Base-by-base conservation (phyloP, 306 rosid genomes). In the Lagenaria siceraria region DNA sequence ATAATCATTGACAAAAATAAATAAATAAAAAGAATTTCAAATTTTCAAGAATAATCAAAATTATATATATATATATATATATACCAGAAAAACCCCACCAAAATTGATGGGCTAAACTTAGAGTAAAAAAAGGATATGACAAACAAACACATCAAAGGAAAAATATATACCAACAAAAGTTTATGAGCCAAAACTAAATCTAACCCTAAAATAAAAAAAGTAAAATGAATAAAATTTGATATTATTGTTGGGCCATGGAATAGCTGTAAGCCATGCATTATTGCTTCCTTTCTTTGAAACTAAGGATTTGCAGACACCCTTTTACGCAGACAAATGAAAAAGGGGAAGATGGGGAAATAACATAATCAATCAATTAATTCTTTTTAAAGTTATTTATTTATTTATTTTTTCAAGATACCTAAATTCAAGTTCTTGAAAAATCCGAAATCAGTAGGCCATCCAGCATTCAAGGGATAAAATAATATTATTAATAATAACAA, bases 221-320 rank as follows among this genome's bases (percentile, higher is more conserved):
- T 40, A 65, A 65, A 24, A 36, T 40, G 15, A 8, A 40, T 40
- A 40, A 9, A 68, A 24, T 40, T 42, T 22, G 13, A 21, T 13
- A 18, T 46, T 46, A 59, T 42, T 31, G 11, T 11, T 40, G 54
- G 75, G 2, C 15, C 48, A 64, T 6, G 46, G 10, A 53, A 61
- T 69, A 69, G 76, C 42, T 71, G 58, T 71, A 48, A 42, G 76
- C 40, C 76, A 71, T 71, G 76, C 55, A 49, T 7, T 51, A 22
- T 29, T 71, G 76, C 60, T 71, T 48, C 76, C 76, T 71, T 71
- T 29, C 42, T 71, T 71, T 71, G 40, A 71, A 71, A 71, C 75
- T n/a, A 38, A 36, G 53, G 31, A 38, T 66, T 38, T 38, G 24
- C 36, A 69, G n/a, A 42, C 75, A 21, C 35, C 55, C 75, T 43